phyloP scores from a whole-genome alignment of 768 basidiomycete species.

The Leccinellum luteum region DNA sequence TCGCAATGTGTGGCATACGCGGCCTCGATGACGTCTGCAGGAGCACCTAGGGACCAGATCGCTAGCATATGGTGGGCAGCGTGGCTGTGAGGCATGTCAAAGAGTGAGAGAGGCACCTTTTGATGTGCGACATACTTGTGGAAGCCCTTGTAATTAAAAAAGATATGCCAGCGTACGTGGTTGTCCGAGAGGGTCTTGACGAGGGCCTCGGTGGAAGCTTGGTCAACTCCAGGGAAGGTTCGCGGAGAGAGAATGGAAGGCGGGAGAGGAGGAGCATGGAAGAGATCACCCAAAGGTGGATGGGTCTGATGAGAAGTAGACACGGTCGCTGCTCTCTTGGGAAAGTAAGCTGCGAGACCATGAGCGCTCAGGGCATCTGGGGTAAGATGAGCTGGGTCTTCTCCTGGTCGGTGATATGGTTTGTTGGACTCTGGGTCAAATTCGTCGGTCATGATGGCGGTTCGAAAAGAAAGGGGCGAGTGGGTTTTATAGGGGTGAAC shows the following conservation, averaged over 20 bases:
- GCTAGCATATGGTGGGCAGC: slow-evolving; percentile 56
- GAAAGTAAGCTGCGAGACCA: slow-evolving; percentile 21
- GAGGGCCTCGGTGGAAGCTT: slow-evolving; percentile 39
- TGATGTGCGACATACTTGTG: slow-evolving; percentile 27
- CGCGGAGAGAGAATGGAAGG: slow-evolving; percentile 34
- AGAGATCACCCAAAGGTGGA: slow-evolving; percentile 19
- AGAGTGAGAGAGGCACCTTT: slow-evolving; percentile 6
- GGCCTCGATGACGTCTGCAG: slow-evolving; percentile 37
- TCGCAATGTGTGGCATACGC: slow-evolving; percentile 41
- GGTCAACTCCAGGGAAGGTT: slow-evolving; percentile 34
- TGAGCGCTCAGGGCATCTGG: slow-evolving; percentile 17
- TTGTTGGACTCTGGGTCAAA: slow-evolving; percentile 10
- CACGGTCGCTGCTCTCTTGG: slow-evolving; percentile 14
- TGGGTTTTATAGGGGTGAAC: neutral
- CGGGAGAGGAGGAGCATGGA: slow-evolving; percentile 25
- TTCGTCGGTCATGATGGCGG: slow-evolving; percentile 10
- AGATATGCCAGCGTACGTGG: slow-evolving; percentile 52
- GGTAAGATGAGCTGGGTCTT: slow-evolving; percentile 21
- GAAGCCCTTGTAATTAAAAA: slow-evolving; percentile 43
- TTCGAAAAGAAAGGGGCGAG: too few relatives aligned
- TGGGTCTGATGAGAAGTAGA: neutral
- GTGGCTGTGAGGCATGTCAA: slow-evolving; percentile 41
- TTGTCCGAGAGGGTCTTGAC: slow-evolving; percentile 46
- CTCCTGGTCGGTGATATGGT: slow-evolving; percentile 17
- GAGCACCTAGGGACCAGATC: slow-evolving; percentile 59